phyloP scores from a whole-genome alignment of 257 asterid species.

The Solanum chmielewskii region DNA sequence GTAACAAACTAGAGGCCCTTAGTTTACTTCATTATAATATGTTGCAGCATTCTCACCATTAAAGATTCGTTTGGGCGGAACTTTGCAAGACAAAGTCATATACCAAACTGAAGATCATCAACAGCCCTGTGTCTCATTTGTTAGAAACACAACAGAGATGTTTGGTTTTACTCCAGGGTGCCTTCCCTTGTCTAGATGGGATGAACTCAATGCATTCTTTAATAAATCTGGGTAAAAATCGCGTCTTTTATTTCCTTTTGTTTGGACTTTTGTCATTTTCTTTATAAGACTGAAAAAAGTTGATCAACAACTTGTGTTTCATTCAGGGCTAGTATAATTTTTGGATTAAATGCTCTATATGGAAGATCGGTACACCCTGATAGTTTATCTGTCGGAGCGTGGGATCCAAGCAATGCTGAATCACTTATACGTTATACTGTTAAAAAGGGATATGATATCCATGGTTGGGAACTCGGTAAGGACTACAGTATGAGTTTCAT shows the following conservation, averaged over 20 bases:
- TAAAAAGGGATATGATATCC: slow-evolving; percentile 44
- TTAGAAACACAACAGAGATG: slow-evolving; percentile 36
- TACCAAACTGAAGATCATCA: slow-evolving; percentile 45
- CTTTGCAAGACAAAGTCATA: slow-evolving; percentile 67
- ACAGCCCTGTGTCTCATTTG: slow-evolving; percentile 46
- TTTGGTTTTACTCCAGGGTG: slow-evolving; percentile 60
- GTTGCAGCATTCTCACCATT: slow-evolving; percentile 72
- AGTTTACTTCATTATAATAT: background rate
- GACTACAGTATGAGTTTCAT: background rate
- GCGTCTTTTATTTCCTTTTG: background rate
- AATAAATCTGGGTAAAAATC: slow-evolving; percentile 48
- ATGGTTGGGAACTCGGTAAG: slow-evolving; percentile 84
- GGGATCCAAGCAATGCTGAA: slow-evolving; percentile 57
- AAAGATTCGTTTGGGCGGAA: slow-evolving; percentile 85
- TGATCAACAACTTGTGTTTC: background rate
- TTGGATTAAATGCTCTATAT: slow-evolving; percentile 63
- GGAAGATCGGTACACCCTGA: slow-evolving; percentile 32
- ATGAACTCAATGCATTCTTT: slow-evolving; percentile 57
- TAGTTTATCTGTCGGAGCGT: slow-evolving; percentile 37
- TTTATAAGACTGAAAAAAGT: background rate
- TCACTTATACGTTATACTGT: slow-evolving; percentile 51
- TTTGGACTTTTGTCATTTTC: background rate
- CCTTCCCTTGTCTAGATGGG: slow-evolving; percentile 80
- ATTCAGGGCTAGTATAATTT: slow-evolving; percentile 50
- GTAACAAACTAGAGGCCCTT: slow-evolving; percentile 1